A percentile compares a stretch with the other conserved stretches of the same genome.
Conservation (phyloP, 352 stramenopile species). For the Globisporangium carolinianum region DNA sequence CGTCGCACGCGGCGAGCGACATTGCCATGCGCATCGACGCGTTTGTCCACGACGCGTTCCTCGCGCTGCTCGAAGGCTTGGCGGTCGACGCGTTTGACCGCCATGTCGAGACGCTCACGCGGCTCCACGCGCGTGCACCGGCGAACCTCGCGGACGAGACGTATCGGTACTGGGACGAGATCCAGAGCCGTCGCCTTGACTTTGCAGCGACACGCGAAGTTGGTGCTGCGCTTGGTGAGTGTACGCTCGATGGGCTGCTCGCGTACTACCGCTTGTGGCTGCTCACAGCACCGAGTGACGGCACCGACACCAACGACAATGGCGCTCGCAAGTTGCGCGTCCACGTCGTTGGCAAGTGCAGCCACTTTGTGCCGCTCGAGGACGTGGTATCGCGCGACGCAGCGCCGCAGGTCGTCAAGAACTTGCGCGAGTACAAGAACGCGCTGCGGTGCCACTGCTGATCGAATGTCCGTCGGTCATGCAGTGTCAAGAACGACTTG, state of each 20-base stretch:
- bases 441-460: constrained; percentile 47
- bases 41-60: constrained; percentile 53
- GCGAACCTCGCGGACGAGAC: constrained; percentile 45
- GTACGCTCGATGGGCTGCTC: constrained; percentile 32
- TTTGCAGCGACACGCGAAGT: constrained; percentile 57
- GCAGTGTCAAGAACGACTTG: too few species aligned
- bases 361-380: constrained; percentile 55
- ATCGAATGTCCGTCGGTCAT: background rate
- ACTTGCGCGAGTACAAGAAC: constrained; percentile 55
- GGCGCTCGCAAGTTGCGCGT: constrained; percentile 53
- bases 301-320: constrained; percentile 1
- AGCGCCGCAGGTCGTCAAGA: constrained; percentile 45
- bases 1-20: constrained; percentile 44
- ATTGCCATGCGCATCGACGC: constrained; percentile 54
- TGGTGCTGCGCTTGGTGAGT: constrained; percentile 28
- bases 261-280: constrained; percentile 54
- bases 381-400: constrained; percentile 39
- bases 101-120: constrained; percentile 41
- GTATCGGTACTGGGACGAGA: constrained; percentile 71
- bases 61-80: constrained; percentile 23
- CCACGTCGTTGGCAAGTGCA: constrained; percentile 65
- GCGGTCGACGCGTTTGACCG: constrained; percentile 20
- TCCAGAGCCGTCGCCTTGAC: constrained; percentile 45
- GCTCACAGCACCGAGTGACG: constrained; percentile 8
- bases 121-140: constrained; percentile 39